Conservation (phyloP, 2,329 filamentous ascomycete species). For the Lachnellula cervina region DNA sequence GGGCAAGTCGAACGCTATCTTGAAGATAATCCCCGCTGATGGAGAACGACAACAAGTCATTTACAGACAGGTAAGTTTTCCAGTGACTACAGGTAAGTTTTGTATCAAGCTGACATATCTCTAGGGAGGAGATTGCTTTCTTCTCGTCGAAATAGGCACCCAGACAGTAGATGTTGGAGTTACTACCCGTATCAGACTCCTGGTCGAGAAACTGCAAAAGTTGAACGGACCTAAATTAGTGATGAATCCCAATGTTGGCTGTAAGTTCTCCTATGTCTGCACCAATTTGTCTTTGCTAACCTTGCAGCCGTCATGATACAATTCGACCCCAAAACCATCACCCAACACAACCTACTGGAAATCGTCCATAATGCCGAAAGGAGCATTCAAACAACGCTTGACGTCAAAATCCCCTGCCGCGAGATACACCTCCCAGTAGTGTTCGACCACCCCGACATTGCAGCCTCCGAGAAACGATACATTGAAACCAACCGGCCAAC, state of each 20-base stretch:
- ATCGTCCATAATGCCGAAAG: constrained; percentile 35
- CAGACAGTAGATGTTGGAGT: constrained; percentile 15
- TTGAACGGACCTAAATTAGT: constrained; percentile 36
- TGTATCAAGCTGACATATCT: not conserved
- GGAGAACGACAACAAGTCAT: constrained; percentile 9
- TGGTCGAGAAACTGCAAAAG: constrained; percentile 25
- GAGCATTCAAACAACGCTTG: constrained; percentile 15
- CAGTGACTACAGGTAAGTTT: not conserved
- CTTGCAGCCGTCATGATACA: constrained; percentile 38
- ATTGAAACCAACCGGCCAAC: constrained; percentile 27
- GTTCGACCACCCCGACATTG: constrained; percentile 33
- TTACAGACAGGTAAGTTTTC: constrained; percentile 15
- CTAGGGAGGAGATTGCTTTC: constrained; percentile 15
- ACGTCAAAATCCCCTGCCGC: constrained; percentile 39
- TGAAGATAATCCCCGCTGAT: constrained; percentile 8
- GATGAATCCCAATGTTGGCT: constrained; percentile 45
- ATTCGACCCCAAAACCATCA: constrained; percentile 39
- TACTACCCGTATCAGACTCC: constrained; percentile 12
- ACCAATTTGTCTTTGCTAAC: not conserved
- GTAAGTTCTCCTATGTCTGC: constrained; percentile 30
- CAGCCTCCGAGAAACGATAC: constrained; percentile 25
- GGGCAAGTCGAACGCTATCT: constrained; percentile 9
- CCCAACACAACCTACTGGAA: constrained; percentile 34
- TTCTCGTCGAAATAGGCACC: constrained; percentile 17
- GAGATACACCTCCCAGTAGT: constrained; percentile 41